Conservation (phyloP, 2,329 filamentous ascomycete genomes). For the Calonectria honghensis region DNA sequence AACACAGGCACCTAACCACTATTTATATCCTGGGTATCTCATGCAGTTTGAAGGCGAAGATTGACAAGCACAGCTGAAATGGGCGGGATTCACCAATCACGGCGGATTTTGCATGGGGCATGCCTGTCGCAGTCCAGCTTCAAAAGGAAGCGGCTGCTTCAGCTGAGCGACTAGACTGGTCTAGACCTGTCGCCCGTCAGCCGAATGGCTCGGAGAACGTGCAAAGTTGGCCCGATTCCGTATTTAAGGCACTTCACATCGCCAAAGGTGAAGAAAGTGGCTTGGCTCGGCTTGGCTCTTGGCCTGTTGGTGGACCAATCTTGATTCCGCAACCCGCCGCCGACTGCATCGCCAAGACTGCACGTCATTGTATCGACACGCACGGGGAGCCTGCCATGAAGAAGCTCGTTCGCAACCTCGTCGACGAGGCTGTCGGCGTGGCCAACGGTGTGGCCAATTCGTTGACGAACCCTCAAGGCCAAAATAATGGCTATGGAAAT, state of each 20-base stretch:
- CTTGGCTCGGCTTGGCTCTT: conserved; percentile 9
- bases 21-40: too few species aligned
- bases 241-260: neutral
- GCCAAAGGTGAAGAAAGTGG: neutral
- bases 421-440: conserved; percentile 11
- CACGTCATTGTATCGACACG: neutral
- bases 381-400: neutral
- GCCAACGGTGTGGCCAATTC: conserved; percentile 23
- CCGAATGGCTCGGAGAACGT: neutral
- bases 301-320: conserved; percentile 15
- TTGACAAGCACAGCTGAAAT: conserved; percentile 4
- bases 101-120: neutral
- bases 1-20: neutral
- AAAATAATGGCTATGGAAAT: neutral
- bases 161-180: conserved; percentile 21
- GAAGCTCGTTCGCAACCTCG: conserved; percentile 10
- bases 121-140: neutral
- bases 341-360: conserved; percentile 7
- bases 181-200: conserved; percentile 9
- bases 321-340: neutral
- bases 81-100: neutral
- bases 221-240: neutral
- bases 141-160: conserved; percentile 17
- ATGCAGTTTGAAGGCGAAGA: neutral
- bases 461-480: conserved; percentile 5